Base-by-base conservation (phyloP, 805 yeast species). In the Ogataea parapolymorpha region DNA sequence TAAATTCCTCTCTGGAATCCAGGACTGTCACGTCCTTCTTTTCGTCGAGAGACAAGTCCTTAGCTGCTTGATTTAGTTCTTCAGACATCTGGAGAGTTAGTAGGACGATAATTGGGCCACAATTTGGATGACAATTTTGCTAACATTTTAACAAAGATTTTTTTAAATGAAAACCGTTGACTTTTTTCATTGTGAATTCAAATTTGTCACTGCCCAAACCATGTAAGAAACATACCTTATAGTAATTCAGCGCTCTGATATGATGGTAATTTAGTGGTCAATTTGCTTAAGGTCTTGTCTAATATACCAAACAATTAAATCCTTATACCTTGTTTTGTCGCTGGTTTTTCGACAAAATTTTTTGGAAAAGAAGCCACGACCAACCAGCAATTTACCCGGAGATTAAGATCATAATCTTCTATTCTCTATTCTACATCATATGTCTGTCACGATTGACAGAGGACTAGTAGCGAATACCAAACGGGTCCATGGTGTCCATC, bases 1-100 rank as follows among this genome's bases (percentile, higher is more conserved):
- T 76, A 66, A 85, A 82, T 51, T 79, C 80, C 53, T 77, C 79
- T 56, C 74, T 70, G 52, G 71, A 70, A 57, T 77, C 74, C 54
- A 82, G 74, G 41, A 79, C 80, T 35, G 85, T 79, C 56, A 60
- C 59, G 40, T 58, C 58, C 32, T 53, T 54, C 45, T 61, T 46
- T 35, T 63, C 69, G 14, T 65, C 63, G 26, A 66, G 48, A 17
- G 64, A 55, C 42, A 66, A 50, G 34, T 64, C 69, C 33, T 60
- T 50, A 30, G 67, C 51, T 33, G 63, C 58, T 50, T 56, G 58
- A 42, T 57, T 52, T 41, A 63, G 49, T 53, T 63, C 66, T 46
- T 61, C 63, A 42, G 63, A 51, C 64, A 59, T 59, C 51, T 53
- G 40, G 49, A 18, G 32, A 35, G 42, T 39, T 33, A 39, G 42